Evolutionary conservation across 345 rosid species (phyloP), one percentile per base, ranked within the genome.

Genomic region (Rhodamnia rubescens): DNA sequence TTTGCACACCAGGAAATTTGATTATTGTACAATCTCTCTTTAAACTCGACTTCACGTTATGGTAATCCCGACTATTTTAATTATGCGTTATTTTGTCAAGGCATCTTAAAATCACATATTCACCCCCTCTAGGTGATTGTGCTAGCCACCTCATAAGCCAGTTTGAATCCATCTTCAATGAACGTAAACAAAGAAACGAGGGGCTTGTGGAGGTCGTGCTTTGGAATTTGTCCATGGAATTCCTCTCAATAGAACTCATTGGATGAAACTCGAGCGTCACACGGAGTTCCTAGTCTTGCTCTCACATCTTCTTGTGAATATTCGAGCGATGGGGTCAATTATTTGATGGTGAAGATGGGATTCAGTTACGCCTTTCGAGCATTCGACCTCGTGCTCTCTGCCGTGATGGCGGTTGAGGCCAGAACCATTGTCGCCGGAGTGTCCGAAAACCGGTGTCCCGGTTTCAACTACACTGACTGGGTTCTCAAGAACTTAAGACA

Each of bases 391-490:
- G 83, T 78, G 14, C 74, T 84, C 83, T 22, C 89, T 40, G 44
- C 81, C 21, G 36, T 58, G 53, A 75, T 21, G 61, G 53, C 27
- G 1, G 54, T 82, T 53, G 84, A 87, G 82, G 85, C 90, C 83
- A 84, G 50, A 51, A 84, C 61, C 61, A 57, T 88, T 57, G 49
- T 56, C 5, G 85, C 86, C 8, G 86, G 90, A 44, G 90, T 86
- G 21, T 80, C 86, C 0, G 83, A 88, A 50, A 55, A 64, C 50
- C 84, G 88, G 90, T 85, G 54, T 40, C 86, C 49, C 14, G 86
- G 86, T 49, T 84, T 83, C 32, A 86, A 86, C 83, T 86, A 86
- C 83, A 44, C 90, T 7, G 69, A 69, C 11, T 86, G 88, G 88
- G 59, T 86, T 82, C 84, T 82, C 83, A 82, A 82, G 83, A 86